Evolutionary conservation across 1,139 yeast species (phyloP), one percentile per base, ranked within the genome.

Genomic region (Candida sp.): DNA sequence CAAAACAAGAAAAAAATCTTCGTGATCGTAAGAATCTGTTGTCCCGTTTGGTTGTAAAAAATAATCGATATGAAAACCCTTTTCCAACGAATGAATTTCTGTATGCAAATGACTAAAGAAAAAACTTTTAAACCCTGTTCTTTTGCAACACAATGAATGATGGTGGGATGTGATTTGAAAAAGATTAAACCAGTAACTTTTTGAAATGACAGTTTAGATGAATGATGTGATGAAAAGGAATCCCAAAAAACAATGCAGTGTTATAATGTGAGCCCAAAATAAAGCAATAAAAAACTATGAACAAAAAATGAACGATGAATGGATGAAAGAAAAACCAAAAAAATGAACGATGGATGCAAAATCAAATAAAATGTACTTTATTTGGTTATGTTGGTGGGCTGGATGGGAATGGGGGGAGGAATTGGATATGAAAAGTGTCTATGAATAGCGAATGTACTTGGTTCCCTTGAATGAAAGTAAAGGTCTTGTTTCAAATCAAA

Each of bases 161-260:
- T n/a, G 22, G 38, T 17, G 12, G 8, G 22, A 34, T 34, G 25
- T n/a, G 17, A 34, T 17, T 34, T 12, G 5, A 34, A 34, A 34
- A 34, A 38, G 42, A 38, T 38, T 38, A 38, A 26, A 38, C 42
- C 42, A 38, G 42, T 38, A 38, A 38, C 42, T 38, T 38, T 38
- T 38, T 38, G 17, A 9, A 38, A 38, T 38, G n/a, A 38, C 42
- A 26, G n/a, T 38, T 38, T 37, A 23, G 11, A 37, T 23, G 17
- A 37, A n/a, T n/a, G n/a, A n/a, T n/a, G n/a, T n/a, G n/a, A n/a
- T n/a, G 6, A 37, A 37, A 33, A 25, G 5, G 28, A 37, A 37
- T 37, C 28, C 41, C 41, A 12, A 33, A 33, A 35, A 37, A 37
- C 41, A 9, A 37, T 37, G 41, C 41, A 38, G 8, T 28, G 31